These are phyloP conservation scores for Colletotrichum orchidophilum DNA, from an alignment of 2,329 filamentous ascomycete genomes.

Conservation along the genomic window DNA sequence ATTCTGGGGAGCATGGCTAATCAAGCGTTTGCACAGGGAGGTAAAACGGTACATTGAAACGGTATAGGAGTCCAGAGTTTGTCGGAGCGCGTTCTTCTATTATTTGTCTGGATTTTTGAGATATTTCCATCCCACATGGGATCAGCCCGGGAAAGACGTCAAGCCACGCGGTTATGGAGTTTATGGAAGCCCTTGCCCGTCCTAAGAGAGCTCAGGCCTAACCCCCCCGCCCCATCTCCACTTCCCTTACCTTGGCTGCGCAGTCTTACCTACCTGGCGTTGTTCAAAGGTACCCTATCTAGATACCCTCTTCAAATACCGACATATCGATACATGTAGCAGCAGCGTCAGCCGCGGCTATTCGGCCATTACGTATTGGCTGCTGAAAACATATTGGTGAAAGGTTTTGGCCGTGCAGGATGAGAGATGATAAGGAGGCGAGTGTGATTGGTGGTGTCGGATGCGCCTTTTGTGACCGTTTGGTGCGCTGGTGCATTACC, in stretches of 20 bases:
- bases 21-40: conserved; percentile 63
- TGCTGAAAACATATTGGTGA: background rate
- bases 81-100: background rate
- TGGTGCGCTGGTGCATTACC: conserved; percentile 10
- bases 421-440: background rate
- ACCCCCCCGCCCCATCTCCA: background rate
- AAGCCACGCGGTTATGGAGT: conserved; percentile 10
- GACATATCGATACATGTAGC: conserved; percentile 10
- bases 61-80: conserved; percentile 53
- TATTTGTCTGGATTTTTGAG: background rate
- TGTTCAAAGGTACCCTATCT: conserved; percentile 8
- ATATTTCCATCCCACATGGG: background rate
- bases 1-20: background rate
- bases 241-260: conserved; percentile 1
- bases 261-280: background rate
- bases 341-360: background rate
- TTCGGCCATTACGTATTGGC: background rate
- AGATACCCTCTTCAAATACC: conserved; percentile 30
- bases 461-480: conserved; percentile 23
- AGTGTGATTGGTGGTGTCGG: conserved; percentile 20
- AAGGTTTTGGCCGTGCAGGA: background rate
- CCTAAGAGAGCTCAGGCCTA: background rate
- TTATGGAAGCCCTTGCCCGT: background rate
- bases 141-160: conserved; percentile 7
- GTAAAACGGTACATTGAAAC: conserved; percentile 82